Conservation (phyloP, 805 yeast genomes). For the Ogataea henricii region DNA sequence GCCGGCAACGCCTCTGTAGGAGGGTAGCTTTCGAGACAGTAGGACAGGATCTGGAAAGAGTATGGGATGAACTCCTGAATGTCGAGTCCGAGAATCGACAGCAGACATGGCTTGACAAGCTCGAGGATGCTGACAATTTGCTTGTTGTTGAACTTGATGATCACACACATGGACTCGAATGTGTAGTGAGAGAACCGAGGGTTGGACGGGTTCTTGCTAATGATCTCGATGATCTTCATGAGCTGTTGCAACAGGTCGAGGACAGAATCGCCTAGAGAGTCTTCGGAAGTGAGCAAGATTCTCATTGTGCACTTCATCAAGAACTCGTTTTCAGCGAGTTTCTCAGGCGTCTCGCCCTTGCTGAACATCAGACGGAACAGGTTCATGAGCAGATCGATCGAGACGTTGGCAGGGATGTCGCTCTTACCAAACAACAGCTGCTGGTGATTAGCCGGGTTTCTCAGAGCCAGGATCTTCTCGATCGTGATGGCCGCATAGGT, state of each 20-base stretch:
- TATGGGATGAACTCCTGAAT: constrained; percentile 95
- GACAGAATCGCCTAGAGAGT: constrained; percentile 51
- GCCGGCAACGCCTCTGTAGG: constrained; percentile 54
- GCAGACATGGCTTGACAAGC: constrained; percentile 63
- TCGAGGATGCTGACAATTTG: constrained; percentile 46
- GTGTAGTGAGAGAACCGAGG: constrained; percentile 90
- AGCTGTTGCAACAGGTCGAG: constrained; percentile 61
- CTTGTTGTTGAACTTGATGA: constrained; percentile 53
- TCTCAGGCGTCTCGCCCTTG: constrained; percentile 73
- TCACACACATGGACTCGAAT: constrained; percentile 83
- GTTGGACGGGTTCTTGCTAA: constrained; percentile 89
- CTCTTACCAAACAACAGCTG: constrained; percentile 65
- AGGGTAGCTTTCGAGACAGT: constrained; percentile 64
- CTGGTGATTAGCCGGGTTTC: constrained; percentile 57
- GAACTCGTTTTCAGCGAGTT: constrained; percentile 92
- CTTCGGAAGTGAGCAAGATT: constrained; percentile 71
- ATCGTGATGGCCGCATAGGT: constrained; percentile 93
- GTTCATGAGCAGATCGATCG: constrained; percentile 60
- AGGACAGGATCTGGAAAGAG: constrained; percentile 86
- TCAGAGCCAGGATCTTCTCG: constrained; percentile 81
- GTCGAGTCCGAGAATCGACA: constrained; percentile 73
- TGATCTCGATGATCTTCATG: constrained; percentile 64
- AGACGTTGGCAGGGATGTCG: constrained; percentile 66
- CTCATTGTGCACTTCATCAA: constrained; percentile 88
- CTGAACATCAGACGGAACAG: constrained; percentile 67